Evolutionary conservation across 495 filamentous ascomycete genomes (phyloP).

Genomic region (Halenospora varia): DNA sequence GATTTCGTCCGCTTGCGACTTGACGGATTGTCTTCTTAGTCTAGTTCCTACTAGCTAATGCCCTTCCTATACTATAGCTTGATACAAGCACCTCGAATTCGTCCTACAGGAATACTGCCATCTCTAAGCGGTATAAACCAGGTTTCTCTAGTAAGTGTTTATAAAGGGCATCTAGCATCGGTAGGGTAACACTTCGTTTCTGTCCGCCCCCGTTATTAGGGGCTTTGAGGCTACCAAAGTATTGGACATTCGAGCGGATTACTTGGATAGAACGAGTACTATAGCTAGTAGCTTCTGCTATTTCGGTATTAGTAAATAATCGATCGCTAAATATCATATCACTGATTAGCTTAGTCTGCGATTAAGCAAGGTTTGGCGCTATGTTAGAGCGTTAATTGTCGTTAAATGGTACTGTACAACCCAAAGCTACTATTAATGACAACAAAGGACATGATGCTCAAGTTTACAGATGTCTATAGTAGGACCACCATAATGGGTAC

Average conservation of each 20-base stretch:
- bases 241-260: not conserved
- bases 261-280: not conserved
- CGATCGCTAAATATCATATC: too few relatives aligned
- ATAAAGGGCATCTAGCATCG: constrained; percentile 13
- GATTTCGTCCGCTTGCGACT: constrained; percentile 15
- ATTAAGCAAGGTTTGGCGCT: too few relatives aligned
- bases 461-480: too few relatives aligned
- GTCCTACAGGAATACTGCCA: constrained; percentile 26
- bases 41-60: not conserved
- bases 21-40: not conserved
- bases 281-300: too few relatives aligned
- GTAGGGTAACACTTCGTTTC: not conserved
- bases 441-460: too few relatives aligned
- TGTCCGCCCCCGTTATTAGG: not conserved
- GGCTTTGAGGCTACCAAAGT: not conserved
- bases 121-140: constrained; percentile 24
- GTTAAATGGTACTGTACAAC: too few relatives aligned
- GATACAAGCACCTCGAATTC: constrained; percentile 6
- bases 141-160: constrained; percentile 21
- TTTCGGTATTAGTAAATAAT: too few relatives aligned
- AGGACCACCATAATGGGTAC: too few relatives aligned
- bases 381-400: too few relatives aligned
- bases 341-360: too few relatives aligned
- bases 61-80: not conserved
- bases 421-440: too few relatives aligned